These are phyloP conservation scores for Picea abies DNA, from an alignment of 83 land plant species.

Conservation along the genomic window DNA sequence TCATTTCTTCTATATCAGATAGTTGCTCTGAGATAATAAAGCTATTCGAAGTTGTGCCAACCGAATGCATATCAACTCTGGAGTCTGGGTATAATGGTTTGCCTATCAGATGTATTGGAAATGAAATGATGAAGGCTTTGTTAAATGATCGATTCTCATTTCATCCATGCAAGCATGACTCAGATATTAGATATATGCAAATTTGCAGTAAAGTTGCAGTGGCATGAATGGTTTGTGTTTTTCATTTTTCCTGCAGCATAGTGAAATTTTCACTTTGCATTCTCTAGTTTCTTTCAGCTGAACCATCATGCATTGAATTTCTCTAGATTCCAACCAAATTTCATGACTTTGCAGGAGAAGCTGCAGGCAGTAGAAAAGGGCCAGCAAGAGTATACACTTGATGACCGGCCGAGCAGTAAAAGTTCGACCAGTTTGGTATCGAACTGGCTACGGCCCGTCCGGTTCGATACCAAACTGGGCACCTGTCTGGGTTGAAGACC, in stretches of 20 bases:
- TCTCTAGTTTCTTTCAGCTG: not conserved
- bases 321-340: not conserved
- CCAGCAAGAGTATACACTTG: constrained; percentile 70
- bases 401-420: constrained; percentile 26
- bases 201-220: too few relatives aligned
- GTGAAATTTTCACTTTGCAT: not conserved
- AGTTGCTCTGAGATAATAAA: too few relatives aligned
- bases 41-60: too few relatives aligned
- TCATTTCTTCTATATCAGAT: too few relatives aligned
- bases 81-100: too few relatives aligned
- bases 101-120: not conserved
- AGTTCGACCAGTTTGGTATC: too few relatives aligned
- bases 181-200: not conserved
- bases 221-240: not conserved
- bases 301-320: not conserved
- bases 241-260: not conserved
- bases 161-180: not conserved
- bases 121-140: not conserved
- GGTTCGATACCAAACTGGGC: too few relatives aligned
- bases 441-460: too few relatives aligned
- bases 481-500: too few relatives aligned
- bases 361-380: constrained; percentile 69
- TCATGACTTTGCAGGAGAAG: constrained; percentile 47
- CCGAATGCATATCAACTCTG: too few relatives aligned
- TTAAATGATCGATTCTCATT: not conserved